Base-by-base conservation (phyloP, 345 rosid genomes). In the Euclidium syriacum region DNA sequence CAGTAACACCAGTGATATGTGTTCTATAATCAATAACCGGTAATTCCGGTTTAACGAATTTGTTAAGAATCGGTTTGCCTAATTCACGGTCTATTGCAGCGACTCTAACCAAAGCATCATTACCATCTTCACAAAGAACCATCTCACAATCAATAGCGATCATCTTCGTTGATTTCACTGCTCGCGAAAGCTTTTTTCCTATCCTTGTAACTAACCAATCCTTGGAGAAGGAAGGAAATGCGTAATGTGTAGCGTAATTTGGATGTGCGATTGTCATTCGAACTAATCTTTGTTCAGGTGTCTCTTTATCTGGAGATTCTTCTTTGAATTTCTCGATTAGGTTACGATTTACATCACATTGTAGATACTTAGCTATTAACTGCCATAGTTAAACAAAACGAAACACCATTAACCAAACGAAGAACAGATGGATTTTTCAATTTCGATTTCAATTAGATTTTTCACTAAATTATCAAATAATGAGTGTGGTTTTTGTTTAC, bases 91-190 rank as follows among this genome's bases (percentile, higher is more conserved):
- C 85, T 16, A 94, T 96, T 1, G 80, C 88, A 40, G 81, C 89
- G 18, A 85, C 87, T 64, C 73, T 81, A 68, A 90, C 99, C 32
- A 90, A 73, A 64, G 88, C 97, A 59, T 94, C 96, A 22, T 81
- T 85, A 24, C 99, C 96, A 83, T 90, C 97, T 50, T 84, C 80
- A 77, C 95, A 90, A 4, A 79, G 86, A 76, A 94, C 99, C 99
- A 94, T 94, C 86, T 90, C 99, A 79, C 99, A 94, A 68, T 90
- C 99, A 70, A 94, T 78, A 63, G 99, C 90, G 53, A 79, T n/a
- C 77, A 94, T 77, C 14, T 36, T 19, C 25, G 73, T 83, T 23
- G 81, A 79, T 25, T 34, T 78, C 60, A 68, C 34, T 67, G 58
- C 63, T 82, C 77, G 77, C 23, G 86, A 68, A 53, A 46, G 77